Conservation (phyloP, 2,329 filamentous ascomycete genomes). For the Waltergamsia citrina region DNA sequence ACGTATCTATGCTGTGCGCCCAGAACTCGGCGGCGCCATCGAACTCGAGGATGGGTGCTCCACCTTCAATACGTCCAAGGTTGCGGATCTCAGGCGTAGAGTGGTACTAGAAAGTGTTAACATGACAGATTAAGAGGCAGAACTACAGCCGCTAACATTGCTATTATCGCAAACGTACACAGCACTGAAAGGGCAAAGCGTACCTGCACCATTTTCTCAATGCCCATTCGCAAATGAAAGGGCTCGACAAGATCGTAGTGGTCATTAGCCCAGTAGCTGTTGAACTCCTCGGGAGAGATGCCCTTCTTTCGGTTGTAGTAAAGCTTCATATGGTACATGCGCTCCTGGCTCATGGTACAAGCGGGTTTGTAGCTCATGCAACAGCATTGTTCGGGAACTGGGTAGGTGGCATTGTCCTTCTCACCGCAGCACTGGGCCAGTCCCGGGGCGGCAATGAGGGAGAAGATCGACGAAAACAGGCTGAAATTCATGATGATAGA, state of each 20-base stretch:
- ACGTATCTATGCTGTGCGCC: slow-evolving; percentile 7
- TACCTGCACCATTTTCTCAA: slow-evolving; percentile 4
- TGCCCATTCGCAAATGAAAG: slow-evolving; percentile 5
- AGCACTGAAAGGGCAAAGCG: not conserved
- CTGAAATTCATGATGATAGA: too few relatives aligned
- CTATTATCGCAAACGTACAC: too few relatives aligned
- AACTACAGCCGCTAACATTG: too few relatives aligned
- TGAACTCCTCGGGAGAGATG: slow-evolving; percentile 5
- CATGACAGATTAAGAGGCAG: not conserved
- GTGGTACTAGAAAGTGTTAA: slow-evolving; percentile 3
- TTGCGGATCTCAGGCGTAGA: slow-evolving; percentile 5
- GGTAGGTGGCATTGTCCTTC: too few relatives aligned
- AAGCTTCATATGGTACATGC: slow-evolving; percentile 8
- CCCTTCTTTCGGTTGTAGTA: slow-evolving; percentile 7
- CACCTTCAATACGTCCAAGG: slow-evolving; percentile 5
- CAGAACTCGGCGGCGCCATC: slow-evolving; percentile 10
- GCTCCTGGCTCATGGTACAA: slow-evolving; percentile 9
- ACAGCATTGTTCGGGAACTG: slow-evolving; percentile 6
- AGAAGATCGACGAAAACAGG: too few relatives aligned
- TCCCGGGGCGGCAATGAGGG: too few relatives aligned
- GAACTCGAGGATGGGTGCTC: slow-evolving; percentile 7
- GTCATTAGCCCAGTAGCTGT: slow-evolving; percentile 5
- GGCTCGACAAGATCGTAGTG: slow-evolving; percentile 3
- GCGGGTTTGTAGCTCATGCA: slow-evolving; percentile 9
- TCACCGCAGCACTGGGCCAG: too few relatives aligned